Base-by-base conservation (phyloP, 345 rosid genomes). In the Populus simonii region DNA sequence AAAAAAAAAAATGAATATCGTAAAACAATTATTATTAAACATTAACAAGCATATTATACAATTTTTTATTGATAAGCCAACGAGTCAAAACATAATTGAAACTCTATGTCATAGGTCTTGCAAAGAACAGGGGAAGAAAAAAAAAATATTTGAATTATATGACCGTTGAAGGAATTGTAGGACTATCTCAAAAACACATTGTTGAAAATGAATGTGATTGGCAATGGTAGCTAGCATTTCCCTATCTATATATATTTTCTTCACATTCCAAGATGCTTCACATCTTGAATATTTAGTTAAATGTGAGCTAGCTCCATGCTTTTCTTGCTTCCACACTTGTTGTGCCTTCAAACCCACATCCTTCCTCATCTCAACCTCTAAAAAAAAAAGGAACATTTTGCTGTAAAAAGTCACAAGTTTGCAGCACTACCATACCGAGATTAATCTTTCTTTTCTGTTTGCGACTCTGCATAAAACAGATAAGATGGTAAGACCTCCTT, bases 241-340 rank as follows among this genome's bases (percentile, higher is more conserved):
- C n/a, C 11, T 23, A 23, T 55, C 25, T 12, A 22, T 22, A 35
- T 20, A 20, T 3, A 22, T 53, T 53, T 53, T n/a, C 4, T 11
- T 63, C 68, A 70, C 43, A 43, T 33, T 43, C 66, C 72, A 83
- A 83, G 74, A 83, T 61, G 79, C 72, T 75, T 79, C 75, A 59
- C 74, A 73, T 84, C 87, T 82, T 86, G 90, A 80, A 77, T 65
- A 70, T 74, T 77, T 76, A 76, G 75, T 76, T 83, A 63, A 79
- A 76, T 78, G 80, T 41, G 72, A 71, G 78, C 69, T 63, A 41
- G 62, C 33, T 80, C 73, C 92, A 87, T 83, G 89, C 90, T 76
- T 89, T 87, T 79, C 85, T 82, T 81, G 87, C 89, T 73, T 79
- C 51, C 80, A 73, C 78, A 51, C 75, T 68, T 72, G 76, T 81